Percentiles rank a stretch among this genome's conserved stretches.
These are phyloP conservation scores for Tolypocladium guangdongense DNA, from an alignment of 2,329 filamentous ascomycete species.

Conservation along the genomic window DNA sequence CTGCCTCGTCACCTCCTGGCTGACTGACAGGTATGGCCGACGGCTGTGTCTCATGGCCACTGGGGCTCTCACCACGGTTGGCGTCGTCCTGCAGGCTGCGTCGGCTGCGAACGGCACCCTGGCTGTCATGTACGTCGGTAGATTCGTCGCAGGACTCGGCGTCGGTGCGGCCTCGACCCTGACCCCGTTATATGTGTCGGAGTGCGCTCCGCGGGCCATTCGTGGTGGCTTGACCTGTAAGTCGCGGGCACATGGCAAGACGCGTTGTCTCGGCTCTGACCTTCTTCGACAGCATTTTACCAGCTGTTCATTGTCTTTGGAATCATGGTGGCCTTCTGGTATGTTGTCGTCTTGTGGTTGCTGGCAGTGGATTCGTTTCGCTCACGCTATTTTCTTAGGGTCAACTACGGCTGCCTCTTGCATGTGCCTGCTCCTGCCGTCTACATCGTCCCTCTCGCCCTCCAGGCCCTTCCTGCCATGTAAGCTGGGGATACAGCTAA, in stretches of 20 bases:
- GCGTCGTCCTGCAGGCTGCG: constrained; percentile 53
- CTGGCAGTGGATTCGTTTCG: background rate
- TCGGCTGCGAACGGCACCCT: constrained; percentile 43
- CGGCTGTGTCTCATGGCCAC: constrained; percentile 42
- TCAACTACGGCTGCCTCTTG: constrained; percentile 42
- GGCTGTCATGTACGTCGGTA: constrained; percentile 53
- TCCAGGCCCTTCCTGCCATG: constrained; percentile 54
- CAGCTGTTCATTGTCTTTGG: constrained; percentile 37
- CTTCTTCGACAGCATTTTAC: constrained; percentile 26
- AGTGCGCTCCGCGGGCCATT: constrained; percentile 39
- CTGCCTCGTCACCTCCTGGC: constrained; percentile 43
- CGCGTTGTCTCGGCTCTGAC: background rate
- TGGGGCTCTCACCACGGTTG: constrained; percentile 46
- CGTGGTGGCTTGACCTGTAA: constrained; percentile 36
- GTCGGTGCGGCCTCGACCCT: constrained; percentile 38
- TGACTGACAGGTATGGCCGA: constrained; percentile 45
- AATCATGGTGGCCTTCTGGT: constrained; percentile 32
- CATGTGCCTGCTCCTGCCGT: constrained; percentile 34
- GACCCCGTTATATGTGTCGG: constrained; percentile 34
- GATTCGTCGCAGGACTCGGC: constrained; percentile 40
- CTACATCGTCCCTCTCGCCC: constrained; percentile 51
- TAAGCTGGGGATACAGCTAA: constrained; percentile 10
- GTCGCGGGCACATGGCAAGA: constrained; percentile 1
- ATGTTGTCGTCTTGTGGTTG: background rate
- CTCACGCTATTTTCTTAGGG: constrained; percentile 28